A percentile compares a stretch with the other conserved stretches of the same genome.
These are phyloP conservation scores for Durusdinium trenchii DNA, from an alignment of 73 alveolate species.

Conservation along the genomic window DNA sequence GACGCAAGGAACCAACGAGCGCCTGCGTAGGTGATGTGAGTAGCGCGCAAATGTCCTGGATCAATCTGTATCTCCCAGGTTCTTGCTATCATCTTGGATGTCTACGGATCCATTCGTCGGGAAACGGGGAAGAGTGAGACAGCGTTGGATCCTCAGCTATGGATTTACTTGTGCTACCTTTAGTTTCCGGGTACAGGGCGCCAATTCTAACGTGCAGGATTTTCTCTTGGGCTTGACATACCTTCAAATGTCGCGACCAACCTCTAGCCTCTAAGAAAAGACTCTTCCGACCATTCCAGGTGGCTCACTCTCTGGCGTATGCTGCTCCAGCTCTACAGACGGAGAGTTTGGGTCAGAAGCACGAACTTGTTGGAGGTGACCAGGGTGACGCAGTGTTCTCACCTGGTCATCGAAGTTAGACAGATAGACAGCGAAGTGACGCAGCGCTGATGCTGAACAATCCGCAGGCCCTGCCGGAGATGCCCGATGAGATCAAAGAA, in stretches of 20 bases:
- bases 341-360: conserved; percentile 79
- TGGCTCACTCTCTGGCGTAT: conserved; percentile 94
- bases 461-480: conserved; percentile 53
- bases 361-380: conserved; percentile 47
- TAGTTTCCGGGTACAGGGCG: not conserved
- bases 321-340: conserved; percentile 73
- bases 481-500: conserved; percentile 79
- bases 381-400: too few relatives aligned
- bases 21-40: not conserved
- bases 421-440: not conserved
- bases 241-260: not conserved
- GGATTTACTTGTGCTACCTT: not conserved
- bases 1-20: not conserved
- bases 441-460: not conserved
- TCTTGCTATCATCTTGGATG: conserved; percentile 90
- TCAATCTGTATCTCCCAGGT: not conserved
- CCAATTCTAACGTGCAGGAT: not conserved
- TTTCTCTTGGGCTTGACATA: not conserved
- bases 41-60: not conserved
- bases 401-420: too few relatives aligned
- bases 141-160: conserved; percentile 24
- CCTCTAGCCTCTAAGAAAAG: not conserved
- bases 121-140: conserved; percentile 94
- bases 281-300: not conserved
- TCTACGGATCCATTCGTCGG: conserved; percentile 89